These are phyloP conservation scores for Thielaviopsis euricoi DNA, from an alignment of 2,329 filamentous ascomycete species.

Conservation along the genomic window DNA sequence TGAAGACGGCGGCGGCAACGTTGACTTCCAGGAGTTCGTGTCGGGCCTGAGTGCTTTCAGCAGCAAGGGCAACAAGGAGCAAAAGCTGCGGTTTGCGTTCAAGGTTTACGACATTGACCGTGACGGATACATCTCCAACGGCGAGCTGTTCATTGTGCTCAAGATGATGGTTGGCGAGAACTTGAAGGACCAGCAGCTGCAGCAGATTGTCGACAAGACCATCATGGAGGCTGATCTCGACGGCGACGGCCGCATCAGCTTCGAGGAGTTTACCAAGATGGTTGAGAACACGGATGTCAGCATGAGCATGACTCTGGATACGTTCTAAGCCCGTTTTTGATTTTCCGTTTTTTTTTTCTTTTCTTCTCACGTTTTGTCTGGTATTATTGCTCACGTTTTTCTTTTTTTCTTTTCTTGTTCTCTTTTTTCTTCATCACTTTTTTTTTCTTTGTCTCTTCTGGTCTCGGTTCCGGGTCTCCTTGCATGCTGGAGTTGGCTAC, in stretches of 20 bases:
- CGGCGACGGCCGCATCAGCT: conserved; percentile 93
- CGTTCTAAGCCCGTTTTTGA: conserved; percentile 15
- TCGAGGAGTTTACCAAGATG: conserved; percentile 98
- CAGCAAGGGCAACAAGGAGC: conserved; percentile 96
- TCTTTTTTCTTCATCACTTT: background rate
- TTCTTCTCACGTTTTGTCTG: background rate
- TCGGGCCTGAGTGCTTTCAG: conserved; percentile 89
- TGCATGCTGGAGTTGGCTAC: background rate
- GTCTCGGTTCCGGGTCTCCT: background rate
- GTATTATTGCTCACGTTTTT: background rate
- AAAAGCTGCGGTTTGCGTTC: conserved; percentile 95
- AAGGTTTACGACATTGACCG: conserved; percentile 99
- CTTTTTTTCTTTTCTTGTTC: background rate
- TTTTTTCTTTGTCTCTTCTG: background rate
- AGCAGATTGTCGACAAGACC: conserved; percentile 99
- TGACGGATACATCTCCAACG: conserved; percentile 96
- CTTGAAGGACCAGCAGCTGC: conserved; percentile 94
- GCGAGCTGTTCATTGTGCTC: conserved; percentile 94
- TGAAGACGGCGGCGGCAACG: conserved; percentile 91
- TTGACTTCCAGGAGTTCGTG: conserved; percentile 98
- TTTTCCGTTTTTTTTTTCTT: background rate
- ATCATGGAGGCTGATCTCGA: conserved; percentile 99
- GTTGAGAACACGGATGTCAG: conserved; percentile 81
- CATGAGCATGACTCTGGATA: conserved; percentile 59
- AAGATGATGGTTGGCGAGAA: conserved; percentile 99